Evolutionary conservation across 139 green algal species (phyloP), one percentile per base, ranked within the genome.

Genomic region (Chlorella sp.): DNA sequence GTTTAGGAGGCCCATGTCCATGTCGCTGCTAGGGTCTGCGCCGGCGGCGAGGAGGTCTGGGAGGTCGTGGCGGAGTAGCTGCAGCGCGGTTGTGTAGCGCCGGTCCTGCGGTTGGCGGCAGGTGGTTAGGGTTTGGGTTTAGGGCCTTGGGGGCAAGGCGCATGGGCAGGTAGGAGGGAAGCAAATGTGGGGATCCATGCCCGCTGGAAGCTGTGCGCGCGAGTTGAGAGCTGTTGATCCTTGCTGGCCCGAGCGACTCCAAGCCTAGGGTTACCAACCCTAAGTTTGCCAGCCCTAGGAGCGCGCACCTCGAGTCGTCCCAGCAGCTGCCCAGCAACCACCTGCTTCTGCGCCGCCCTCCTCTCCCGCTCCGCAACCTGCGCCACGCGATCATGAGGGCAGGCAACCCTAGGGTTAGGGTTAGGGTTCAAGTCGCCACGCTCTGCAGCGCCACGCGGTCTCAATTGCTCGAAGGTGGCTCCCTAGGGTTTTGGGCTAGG

Each of bases 291-390:
- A n/a, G n/a, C n/a, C n/a, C n/a, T n/a, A n/a, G n/a, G n/a, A n/a
- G n/a, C n/a, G n/a, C 61, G 2, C 27, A 67, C 61, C 61, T 67
- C 61, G n/a, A 67, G 61, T 30, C 61, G 61, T 30, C 61, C 61
- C 23, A 67, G 61, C 29, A 67, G 61, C 61, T 67, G 61, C 3
- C 61, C 61, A 26, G 61, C 61, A 27, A 67, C 29, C 27, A 67
- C 2, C 61, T 67, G 61, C 29, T 67, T 34, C 27, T 67, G 61
- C 61, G 29, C 61, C 3, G 27, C 14, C 20, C 61, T 27, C 27
- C 61, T 26, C 61, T 67, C 61, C 3, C 61, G 61, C 61, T 67
- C 61, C 20, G 61, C 61, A 4, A 35, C 61, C 42, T n/a, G n/a
- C n/a, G n/a, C n/a, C n/a, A n/a, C n/a, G n/a, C n/a, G n/a, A n/a